These are phyloP conservation scores for Saccharum spontaneum DNA, from an alignment of 176 grass and related monocot species.

Conservation along the genomic window DNA sequence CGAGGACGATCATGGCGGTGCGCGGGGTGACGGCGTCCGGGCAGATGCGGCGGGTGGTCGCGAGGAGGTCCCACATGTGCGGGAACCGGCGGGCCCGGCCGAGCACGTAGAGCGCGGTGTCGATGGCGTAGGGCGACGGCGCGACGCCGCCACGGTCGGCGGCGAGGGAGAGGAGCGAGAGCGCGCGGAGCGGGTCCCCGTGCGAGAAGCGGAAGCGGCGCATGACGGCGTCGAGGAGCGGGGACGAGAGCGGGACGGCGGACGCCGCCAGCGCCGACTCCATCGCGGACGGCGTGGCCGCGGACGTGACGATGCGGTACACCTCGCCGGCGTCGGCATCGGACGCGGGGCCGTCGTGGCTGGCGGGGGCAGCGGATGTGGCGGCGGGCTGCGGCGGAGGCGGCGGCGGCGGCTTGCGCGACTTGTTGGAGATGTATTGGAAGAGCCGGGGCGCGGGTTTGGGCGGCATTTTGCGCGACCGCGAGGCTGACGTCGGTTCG, in stretches of 20 bases:
- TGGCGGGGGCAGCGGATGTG: not conserved
- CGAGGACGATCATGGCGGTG: slow-evolving; percentile 78
- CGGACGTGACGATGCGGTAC: slow-evolving; percentile 55
- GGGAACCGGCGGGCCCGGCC: slow-evolving; percentile 66
- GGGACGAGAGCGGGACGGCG: slow-evolving; percentile 45
- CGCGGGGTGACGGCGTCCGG: slow-evolving; percentile 57
- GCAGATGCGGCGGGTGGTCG: slow-evolving; percentile 38
- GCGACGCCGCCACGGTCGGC: slow-evolving; percentile 48
- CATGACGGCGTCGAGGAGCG: slow-evolving; percentile 72
- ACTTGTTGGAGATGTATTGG: slow-evolving; percentile 30
- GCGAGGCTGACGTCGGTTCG: not conserved
- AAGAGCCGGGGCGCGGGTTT: slow-evolving; percentile 28
- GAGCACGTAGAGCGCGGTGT: slow-evolving; percentile 84
- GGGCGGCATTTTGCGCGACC: slow-evolving; percentile 27
- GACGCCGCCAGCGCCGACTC: slow-evolving; percentile 41
- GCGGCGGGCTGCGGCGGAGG: not conserved
- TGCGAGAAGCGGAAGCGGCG: slow-evolving; percentile 78
- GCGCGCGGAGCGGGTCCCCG: slow-evolving; percentile 69
- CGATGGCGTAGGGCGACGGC: slow-evolving; percentile 65
- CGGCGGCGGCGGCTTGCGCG: not conserved
- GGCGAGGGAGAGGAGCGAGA: slow-evolving; percentile 66
- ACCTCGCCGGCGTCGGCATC: slow-evolving; percentile 46
- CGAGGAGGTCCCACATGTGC: slow-evolving; percentile 59
- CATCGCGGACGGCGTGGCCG: slow-evolving; percentile 60
- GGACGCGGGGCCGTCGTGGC: not conserved